Evolutionary conservation across 2,329 filamentous ascomycete genomes (phyloP).

Genomic region (Kalmusia sp.): DNA sequence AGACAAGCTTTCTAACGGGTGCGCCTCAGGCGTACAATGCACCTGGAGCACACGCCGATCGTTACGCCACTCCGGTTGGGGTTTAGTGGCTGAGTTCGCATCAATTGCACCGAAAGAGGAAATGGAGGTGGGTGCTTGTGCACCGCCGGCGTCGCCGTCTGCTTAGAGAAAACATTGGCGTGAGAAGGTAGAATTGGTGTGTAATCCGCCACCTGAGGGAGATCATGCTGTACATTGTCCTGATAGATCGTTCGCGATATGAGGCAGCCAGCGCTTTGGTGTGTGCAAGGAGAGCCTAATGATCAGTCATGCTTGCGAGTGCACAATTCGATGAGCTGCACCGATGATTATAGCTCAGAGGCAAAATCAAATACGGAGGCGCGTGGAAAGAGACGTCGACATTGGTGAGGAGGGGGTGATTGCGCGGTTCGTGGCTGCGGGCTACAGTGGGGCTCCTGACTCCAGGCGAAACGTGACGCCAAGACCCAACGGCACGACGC

Average conservation of each 20-base stretch:
- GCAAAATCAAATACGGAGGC: no score
- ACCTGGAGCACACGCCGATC: conserved; percentile 1
- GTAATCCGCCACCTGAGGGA: no score
- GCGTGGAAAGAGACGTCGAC: no score
- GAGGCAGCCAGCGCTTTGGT: no score
- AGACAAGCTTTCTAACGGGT: background rate
- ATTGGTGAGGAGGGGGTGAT: no score
- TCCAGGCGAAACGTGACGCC: background rate
- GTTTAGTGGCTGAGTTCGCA: background rate
- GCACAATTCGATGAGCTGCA: no score
- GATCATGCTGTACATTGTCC: no score
- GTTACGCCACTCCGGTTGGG: background rate
- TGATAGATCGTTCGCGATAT: no score
- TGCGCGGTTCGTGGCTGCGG: no score
- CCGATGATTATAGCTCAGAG: no score
- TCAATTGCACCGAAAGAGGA: conserved; percentile 2
- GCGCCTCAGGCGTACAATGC: background rate
- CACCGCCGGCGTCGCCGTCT: background rate
- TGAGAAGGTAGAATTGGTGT: background rate
- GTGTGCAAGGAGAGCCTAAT: no score
- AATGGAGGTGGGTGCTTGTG: background rate
- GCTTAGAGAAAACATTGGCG: background rate
- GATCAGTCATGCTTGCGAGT: no score
- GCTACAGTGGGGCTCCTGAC: background rate
- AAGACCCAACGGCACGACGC: background rate